phyloP scores from a whole-genome alignment of 1,284 basidiomycete species.

The Chiua sp. region DNA sequence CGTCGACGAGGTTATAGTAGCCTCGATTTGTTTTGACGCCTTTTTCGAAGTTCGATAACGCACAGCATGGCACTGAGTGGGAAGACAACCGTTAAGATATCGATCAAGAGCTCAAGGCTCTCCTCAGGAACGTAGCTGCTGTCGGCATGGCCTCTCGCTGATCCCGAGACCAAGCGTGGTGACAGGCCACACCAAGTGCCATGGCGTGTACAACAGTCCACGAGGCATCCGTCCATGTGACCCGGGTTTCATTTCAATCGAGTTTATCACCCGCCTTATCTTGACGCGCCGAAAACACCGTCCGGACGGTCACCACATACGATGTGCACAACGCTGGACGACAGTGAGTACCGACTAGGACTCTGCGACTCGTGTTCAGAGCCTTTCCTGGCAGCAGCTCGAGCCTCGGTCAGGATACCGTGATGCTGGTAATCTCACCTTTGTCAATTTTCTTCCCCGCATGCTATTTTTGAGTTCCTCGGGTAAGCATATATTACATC shows the following conservation, averaged over 20 bases:
- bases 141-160: not conserved
- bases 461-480: slow-evolving; percentile 4
- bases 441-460: not conserved
- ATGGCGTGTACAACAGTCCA: not conserved
- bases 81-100: no score
- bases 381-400: not conserved
- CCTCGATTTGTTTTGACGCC: no score
- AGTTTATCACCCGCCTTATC: not conserved
- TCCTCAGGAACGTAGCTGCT: not conserved
- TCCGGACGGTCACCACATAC: not conserved
- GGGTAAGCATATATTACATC: slow-evolving; percentile 10
- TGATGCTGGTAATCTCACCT: no score
- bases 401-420: no score
- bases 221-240: not conserved
- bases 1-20: no score
- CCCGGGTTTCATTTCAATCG: no score
- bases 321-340: not conserved
- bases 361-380: not conserved
- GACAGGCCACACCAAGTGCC: not conserved
- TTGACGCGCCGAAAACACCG: not conserved
- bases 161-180: not conserved
- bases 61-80: not conserved
- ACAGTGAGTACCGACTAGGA: not conserved
- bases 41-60: not conserved
- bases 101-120: not conserved